Conservation (phyloP, 1,284 basidiomycete genomes). For the Moesziomyces sp. region DNA sequence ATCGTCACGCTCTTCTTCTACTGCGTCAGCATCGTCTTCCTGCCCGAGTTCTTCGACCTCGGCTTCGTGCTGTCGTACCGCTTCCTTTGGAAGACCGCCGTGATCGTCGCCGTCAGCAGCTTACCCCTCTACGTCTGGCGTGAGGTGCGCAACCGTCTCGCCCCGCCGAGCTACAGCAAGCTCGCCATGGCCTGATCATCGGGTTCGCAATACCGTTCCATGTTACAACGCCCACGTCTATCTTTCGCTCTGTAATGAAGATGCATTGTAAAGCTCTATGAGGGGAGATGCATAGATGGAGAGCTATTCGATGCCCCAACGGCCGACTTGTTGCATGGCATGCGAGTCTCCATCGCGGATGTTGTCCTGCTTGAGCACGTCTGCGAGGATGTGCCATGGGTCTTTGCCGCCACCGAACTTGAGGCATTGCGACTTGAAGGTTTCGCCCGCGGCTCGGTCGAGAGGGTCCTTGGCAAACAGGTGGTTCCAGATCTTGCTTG, state of each 20-base stretch:
- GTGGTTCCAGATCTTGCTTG: constrained; percentile 84
- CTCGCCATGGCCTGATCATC: constrained; percentile 64
- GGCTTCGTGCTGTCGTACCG: constrained; percentile 86
- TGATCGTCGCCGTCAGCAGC: constrained; percentile 90
- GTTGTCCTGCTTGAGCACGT: constrained; percentile 71
- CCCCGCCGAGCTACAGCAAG: constrained; percentile 95
- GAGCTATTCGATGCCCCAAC: constrained; percentile 48
- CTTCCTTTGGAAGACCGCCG: constrained; percentile 87
- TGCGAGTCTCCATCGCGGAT: constrained; percentile 71
- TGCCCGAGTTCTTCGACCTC: constrained; percentile 97
- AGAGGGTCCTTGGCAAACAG: constrained; percentile 74
- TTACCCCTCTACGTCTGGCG: constrained; percentile 92
- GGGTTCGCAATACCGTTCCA: background rate
- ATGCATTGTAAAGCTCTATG: constrained; percentile 1
- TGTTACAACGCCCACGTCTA: background rate
- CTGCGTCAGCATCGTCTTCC: constrained; percentile 87
- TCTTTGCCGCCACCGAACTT: constrained; percentile 88
- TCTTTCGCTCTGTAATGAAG: background rate
- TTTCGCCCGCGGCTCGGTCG: constrained; percentile 74
- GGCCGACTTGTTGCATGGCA: constrained; percentile 88
- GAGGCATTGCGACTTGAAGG: constrained; percentile 81
- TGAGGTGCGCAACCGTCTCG: constrained; percentile 82
- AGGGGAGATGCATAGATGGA: background rate
- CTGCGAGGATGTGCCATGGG: constrained; percentile 92
- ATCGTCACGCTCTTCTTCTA: constrained; percentile 89